Evolutionary conservation across 139 green algal species (phyloP), one percentile per base, ranked within the genome.

Genomic region (Raphidocelis subcapitata): DNA sequence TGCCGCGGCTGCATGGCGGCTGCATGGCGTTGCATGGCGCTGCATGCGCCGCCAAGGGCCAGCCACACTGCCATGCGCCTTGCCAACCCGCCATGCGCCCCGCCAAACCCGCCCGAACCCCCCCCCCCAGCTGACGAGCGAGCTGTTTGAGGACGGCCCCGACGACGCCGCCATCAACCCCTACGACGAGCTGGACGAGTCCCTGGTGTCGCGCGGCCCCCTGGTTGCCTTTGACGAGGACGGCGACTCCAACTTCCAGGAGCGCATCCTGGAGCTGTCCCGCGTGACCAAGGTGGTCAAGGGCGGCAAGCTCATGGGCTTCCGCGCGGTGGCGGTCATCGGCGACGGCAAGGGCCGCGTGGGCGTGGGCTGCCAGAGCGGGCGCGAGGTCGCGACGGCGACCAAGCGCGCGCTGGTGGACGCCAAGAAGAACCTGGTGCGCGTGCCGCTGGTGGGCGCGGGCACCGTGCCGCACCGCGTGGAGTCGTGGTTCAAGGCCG

Each of bases 241-340:
- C 54, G 47, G 18, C 47, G 54, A 61, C 54, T 14, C 12, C 54
- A 61, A 61, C 54, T 29, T 61, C 24, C 41, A 49, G 47, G 84
- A 89, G 80, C 78, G 84, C 37, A 85, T 89, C 65, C 68, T 88
- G 44, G 76, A 95, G 81, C 82, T 99, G 24, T 79, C 57, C 3
- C 87, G 95, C 24, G 95, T 99, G 3, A 97, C 92, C 71, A 98
- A 98, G 89, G 93, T 98, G 59, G 83, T 93, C 36, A 24, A 12
- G 32, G 35, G 67, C n/a, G 95, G 95, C 77, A 98, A 97, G 82
- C 84, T 96, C 74, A 88, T 98, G 75, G 81, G 83, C 71, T 99
- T 99, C 91, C 85, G 90, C 46, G 87, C 81, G 49, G 84, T 82
- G 31, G 79, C 77, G n/a, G 59, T 90, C 24, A 77, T 90, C 3